These are phyloP conservation scores for Guadua angustifolia DNA, from an alignment of 176 grass and related monocot species.

Conservation along the genomic window DNA sequence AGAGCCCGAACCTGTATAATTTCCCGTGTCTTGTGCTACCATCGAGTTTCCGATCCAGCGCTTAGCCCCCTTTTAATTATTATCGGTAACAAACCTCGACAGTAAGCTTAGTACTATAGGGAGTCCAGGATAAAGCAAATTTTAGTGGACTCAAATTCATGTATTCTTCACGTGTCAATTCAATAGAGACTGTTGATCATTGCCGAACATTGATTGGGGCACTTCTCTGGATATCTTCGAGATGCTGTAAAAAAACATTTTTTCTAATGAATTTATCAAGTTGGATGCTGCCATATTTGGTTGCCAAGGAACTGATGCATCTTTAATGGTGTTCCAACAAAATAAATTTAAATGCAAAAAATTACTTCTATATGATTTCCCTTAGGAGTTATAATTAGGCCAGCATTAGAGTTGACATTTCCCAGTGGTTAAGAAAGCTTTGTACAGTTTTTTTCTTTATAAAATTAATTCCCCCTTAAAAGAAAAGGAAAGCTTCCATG, in stretches of 20 bases:
- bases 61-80: too few species aligned
- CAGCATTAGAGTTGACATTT: constrained; percentile 11
- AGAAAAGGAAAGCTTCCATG: neutral
- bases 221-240: neutral
- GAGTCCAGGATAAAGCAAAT: neutral
- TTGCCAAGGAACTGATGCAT: constrained; percentile 12
- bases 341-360: neutral
- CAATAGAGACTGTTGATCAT: neutral
- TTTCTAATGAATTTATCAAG: neutral
- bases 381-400: neutral
- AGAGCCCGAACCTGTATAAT: too few species aligned
- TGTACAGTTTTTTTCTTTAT: neutral
- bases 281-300: neutral
- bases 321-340: constrained; percentile 6
- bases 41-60: too few species aligned
- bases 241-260: constrained; percentile 7
- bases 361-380: neutral
- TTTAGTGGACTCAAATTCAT: neutral
- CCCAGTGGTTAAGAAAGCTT: neutral
- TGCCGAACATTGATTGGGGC: neutral
- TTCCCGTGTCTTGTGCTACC: too few species aligned
- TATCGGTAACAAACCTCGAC: too few species aligned
- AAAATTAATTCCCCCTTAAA: neutral
- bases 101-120: neutral
- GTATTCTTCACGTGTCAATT: neutral